Percentiles rank a stretch among this genome's conserved stretches.
Conservation (phyloP, 345 rosid genomes). For the Bruguiera parviflora region DNA sequence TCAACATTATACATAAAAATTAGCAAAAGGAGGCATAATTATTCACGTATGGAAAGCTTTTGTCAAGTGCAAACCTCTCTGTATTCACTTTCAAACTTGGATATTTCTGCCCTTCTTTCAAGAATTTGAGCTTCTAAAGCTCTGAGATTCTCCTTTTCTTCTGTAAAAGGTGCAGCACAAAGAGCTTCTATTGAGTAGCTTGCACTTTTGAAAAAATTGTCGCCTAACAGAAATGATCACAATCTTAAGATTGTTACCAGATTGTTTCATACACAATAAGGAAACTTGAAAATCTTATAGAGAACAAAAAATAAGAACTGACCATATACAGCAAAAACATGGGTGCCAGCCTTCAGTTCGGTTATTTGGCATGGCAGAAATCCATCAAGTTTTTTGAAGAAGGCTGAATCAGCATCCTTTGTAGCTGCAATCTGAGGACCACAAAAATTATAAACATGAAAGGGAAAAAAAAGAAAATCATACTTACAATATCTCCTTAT, state of each 20-base stretch:
- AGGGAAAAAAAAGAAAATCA: slow-evolving; percentile 3
- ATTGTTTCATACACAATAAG: slow-evolving; percentile 14
- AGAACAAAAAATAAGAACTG: slow-evolving; percentile 30
- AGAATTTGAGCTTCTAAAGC: slow-evolving; percentile 84
- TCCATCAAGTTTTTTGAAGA: slow-evolving; percentile 88
- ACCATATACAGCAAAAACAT: slow-evolving; percentile 96
- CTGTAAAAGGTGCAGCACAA: slow-evolving; percentile 63
- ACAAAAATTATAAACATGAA: slow-evolving; percentile 10
- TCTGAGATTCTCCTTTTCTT: slow-evolving; percentile 82
- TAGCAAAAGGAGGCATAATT: slow-evolving; percentile 2
- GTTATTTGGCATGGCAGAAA: slow-evolving; percentile 95
- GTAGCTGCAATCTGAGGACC: slow-evolving; percentile 64
- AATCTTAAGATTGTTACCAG: slow-evolving; percentile 15
- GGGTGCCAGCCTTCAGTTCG: slow-evolving; percentile 84
- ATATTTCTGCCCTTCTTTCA: slow-evolving; percentile 72
- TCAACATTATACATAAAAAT: slow-evolving; percentile 14
- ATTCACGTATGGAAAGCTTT: slow-evolving; percentile 1
- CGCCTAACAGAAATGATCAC: slow-evolving; percentile 52
- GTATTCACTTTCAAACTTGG: slow-evolving; percentile 92
- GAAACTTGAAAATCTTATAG: slow-evolving; percentile 6
- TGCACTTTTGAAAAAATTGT: slow-evolving; percentile 87
- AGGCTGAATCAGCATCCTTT: slow-evolving; percentile 89
- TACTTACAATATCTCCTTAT: not conserved
- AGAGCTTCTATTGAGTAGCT: slow-evolving; percentile 87
- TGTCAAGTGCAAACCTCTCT: slow-evolving; percentile 54